A percentile compares a stretch with the other conserved stretches of the same genome.
These are phyloP conservation scores for Hyaloraphidium curvatum DNA, from an alignment of 192 early-diverging fungal genomes.

Conservation along the genomic window DNA sequence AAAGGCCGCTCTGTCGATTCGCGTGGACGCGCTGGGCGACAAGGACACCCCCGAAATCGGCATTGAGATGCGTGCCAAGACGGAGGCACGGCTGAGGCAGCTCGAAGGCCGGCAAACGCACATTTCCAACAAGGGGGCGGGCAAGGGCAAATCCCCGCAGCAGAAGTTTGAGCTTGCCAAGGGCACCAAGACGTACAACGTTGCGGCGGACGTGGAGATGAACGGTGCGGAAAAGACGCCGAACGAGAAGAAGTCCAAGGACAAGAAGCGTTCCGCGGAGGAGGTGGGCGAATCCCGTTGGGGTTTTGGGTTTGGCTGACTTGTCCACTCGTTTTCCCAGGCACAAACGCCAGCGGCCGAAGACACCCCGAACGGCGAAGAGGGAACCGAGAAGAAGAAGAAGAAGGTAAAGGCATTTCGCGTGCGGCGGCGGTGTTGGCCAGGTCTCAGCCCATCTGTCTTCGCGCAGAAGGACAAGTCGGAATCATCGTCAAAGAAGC, in stretches of 20 bases:
- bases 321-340: too few relatives aligned
- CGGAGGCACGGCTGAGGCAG: conserved; percentile 72
- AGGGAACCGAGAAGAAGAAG: conserved; percentile 14
- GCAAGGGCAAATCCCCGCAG: conserved; percentile 44
- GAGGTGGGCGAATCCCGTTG: neutral
- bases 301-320: too few relatives aligned
- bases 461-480: conserved; percentile 33
- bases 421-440: conserved; percentile 21
- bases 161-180: conserved; percentile 37
- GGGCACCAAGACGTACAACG: conserved; percentile 22
- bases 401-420: conserved; percentile 18
- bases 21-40: conserved; percentile 84
- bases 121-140: conserved; percentile 30
- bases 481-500: conserved; percentile 26
- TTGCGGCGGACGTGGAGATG: conserved; percentile 16
- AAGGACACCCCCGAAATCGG: conserved; percentile 58
- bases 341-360: conserved; percentile 4
- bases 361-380: conserved; percentile 12
- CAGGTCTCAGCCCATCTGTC: conserved; percentile 25
- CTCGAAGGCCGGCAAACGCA: conserved; percentile 54
- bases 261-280: conserved; percentile 14
- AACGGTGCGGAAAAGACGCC: conserved; percentile 22
- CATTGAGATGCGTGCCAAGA: conserved; percentile 64
- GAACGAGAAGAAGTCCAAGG: conserved; percentile 20
- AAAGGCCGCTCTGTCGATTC: conserved; percentile 72